Evolutionary conservation across 352 stramenopile species (phyloP).

Genomic region (Globisporangium lucens): DNA sequence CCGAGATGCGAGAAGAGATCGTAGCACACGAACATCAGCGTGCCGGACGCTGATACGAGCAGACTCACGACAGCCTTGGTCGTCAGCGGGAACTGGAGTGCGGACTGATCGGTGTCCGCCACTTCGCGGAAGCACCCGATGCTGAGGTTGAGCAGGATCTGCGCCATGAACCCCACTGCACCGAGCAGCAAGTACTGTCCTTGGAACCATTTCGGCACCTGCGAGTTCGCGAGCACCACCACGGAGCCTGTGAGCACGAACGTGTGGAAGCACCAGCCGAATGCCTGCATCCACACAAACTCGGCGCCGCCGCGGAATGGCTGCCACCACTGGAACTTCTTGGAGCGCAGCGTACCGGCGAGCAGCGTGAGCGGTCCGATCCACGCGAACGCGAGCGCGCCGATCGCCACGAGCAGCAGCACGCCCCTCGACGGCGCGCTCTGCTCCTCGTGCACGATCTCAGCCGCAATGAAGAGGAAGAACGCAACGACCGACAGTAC

Average conservation of each 20-base stretch:
- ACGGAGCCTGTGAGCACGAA: constrained; percentile 39
- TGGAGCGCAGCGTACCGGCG: constrained; percentile 37
- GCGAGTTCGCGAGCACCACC: constrained; percentile 43
- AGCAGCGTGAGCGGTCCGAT: constrained; percentile 55
- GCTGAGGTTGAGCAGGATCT: constrained; percentile 58
- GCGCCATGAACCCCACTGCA: constrained; percentile 45
- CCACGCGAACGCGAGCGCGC: constrained; percentile 51
- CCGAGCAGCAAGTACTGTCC: constrained; percentile 57
- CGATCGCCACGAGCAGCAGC: constrained; percentile 43
- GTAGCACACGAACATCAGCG: constrained; percentile 42
- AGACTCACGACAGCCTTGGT: constrained; percentile 52
- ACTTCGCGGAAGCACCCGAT: constrained; percentile 41
- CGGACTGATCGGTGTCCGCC: constrained; percentile 3
- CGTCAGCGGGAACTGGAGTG: constrained; percentile 30
- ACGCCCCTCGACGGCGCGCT: constrained; percentile 24
- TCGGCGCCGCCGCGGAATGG: constrained; percentile 50
- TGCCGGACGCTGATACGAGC: constrained; percentile 37
- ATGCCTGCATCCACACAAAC: constrained; percentile 66
- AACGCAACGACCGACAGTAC: constrained; percentile 54
- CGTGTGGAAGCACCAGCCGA: constrained; percentile 51
- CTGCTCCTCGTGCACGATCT: constrained; percentile 37
- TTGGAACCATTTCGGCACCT: constrained; percentile 39
- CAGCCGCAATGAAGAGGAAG: constrained; percentile 57
- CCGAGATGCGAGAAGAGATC: constrained; percentile 33
- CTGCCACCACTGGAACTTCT: constrained; percentile 57